These are phyloP conservation scores for Annulohypoxylon maeteangense DNA, from an alignment of 495 filamentous ascomycete species.

Conservation along the genomic window DNA sequence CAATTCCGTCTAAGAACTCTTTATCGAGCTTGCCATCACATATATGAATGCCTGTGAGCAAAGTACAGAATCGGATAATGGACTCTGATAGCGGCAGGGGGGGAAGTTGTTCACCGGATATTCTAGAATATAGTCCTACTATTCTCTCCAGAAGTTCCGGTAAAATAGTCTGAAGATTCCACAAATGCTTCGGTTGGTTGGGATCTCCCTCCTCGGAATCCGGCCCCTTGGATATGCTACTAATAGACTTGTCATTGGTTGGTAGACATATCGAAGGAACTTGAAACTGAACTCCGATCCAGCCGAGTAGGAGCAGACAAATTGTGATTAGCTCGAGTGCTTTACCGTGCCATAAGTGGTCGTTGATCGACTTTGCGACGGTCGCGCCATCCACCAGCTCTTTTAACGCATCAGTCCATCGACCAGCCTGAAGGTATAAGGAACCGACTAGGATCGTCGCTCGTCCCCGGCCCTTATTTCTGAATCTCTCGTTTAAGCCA, in stretches of 20 bases:
- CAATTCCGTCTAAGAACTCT: conserved; percentile 72
- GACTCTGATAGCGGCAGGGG: conserved; percentile 84
- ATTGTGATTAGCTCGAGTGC: conserved; percentile 87
- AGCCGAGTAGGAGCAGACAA: conserved; percentile 83
- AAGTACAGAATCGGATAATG: conserved; percentile 79
- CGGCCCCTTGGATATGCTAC: conserved; percentile 58
- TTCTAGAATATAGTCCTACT: conserved; percentile 80
- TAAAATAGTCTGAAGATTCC: conserved; percentile 54
- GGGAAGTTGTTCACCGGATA: conserved; percentile 83
- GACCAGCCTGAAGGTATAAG: conserved; percentile 85
- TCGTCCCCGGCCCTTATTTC: conserved; percentile 84
- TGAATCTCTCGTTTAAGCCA: conserved; percentile 75
- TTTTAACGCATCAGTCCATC: conserved; percentile 89
- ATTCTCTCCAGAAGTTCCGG: conserved; percentile 79
- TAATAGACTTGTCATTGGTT: conserved; percentile 57
- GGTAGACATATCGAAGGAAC: conserved; percentile 67
- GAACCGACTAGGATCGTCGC: conserved; percentile 83
- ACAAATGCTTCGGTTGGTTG: conserved; percentile 56
- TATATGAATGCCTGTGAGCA: conserved; percentile 76
- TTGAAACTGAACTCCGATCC: conserved; percentile 87
- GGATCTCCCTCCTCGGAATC: conserved; percentile 56
- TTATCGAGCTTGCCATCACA: conserved; percentile 74
- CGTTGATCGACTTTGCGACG: conserved; percentile 80
- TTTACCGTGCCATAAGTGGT: conserved; percentile 97
- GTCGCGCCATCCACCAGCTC: conserved; percentile 84